These are phyloP conservation scores for Stevia rebaudiana DNA, from an alignment of 140 eudicot species.

Conservation along the genomic window DNA sequence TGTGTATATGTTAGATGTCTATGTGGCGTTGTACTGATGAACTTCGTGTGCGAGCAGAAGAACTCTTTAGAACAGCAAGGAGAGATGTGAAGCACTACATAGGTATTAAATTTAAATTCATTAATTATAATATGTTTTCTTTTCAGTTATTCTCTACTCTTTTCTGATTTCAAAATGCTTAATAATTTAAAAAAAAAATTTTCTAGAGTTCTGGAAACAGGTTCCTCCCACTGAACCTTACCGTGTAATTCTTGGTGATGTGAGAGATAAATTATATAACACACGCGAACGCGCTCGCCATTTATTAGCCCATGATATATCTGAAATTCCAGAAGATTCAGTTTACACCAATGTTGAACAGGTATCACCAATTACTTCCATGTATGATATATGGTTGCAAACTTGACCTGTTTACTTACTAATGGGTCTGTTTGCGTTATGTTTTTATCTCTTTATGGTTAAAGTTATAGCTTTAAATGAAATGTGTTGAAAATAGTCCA, in stretches of 20 bases:
- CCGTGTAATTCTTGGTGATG: constrained; percentile 93
- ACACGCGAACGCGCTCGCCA: constrained; percentile 98
- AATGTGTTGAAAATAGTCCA: not conserved
- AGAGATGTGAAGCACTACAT: constrained; percentile 95
- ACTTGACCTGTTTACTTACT: not conserved
- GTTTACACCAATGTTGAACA: constrained; percentile 80
- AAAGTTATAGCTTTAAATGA: not conserved
- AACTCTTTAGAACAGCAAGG: constrained; percentile 59
- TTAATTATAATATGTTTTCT: constrained; percentile 1
- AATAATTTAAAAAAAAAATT: not conserved
- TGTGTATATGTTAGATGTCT: constrained; percentile 58
- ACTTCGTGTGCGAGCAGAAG: constrained; percentile 83
- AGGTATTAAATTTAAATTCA: constrained; percentile 37
- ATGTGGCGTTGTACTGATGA: constrained; percentile 99
- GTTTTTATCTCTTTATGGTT: not conserved
- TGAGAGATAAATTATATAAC: constrained; percentile 78
- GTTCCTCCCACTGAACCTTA: constrained; percentile 93
- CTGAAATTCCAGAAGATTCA: constrained; percentile 90
- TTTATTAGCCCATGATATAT: constrained; percentile 61
- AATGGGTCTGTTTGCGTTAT: not conserved
- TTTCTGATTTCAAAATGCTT: not conserved
- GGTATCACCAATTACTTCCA: constrained; percentile 37
- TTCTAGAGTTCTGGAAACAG: constrained; percentile 91
- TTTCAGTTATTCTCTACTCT: not conserved
- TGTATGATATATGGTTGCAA: not conserved